Conservation (phyloP, 1,284 basidiomycete genomes). For the Puccinia novopanici region DNA sequence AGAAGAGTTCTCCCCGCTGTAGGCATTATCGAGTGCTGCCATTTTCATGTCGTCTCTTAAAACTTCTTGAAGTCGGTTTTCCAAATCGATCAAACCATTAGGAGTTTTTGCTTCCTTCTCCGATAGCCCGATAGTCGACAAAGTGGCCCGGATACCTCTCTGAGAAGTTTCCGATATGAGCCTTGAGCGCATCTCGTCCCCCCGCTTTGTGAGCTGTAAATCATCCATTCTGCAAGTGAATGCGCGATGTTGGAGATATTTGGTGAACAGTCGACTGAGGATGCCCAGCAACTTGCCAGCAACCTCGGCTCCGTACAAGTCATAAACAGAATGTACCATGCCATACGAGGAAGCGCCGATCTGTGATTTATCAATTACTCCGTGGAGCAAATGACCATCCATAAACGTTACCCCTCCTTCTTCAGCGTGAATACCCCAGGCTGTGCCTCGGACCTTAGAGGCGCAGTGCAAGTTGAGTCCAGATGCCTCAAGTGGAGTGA, state of each 20-base stretch:
- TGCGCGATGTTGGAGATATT: conserved; percentile 92
- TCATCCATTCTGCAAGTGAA: conserved; percentile 99
- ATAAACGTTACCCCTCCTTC: conserved; percentile 89
- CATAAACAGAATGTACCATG: conserved; percentile 96
- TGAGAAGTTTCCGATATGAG: conserved; percentile 72
- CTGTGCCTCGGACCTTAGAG: conserved; percentile 77
- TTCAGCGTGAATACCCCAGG: conserved; percentile 68
- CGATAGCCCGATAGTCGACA: conserved; percentile 71
- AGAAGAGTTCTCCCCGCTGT: conserved; percentile 85
- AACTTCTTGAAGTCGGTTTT: conserved; percentile 77
- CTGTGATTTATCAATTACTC: conserved; percentile 94
- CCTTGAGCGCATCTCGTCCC: conserved; percentile 71
- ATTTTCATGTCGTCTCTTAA: conserved; percentile 96
- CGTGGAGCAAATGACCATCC: conserved; percentile 87
- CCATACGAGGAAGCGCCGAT: conserved; percentile 96
- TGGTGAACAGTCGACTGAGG: conserved; percentile 90
- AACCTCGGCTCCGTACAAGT: conserved; percentile 87
- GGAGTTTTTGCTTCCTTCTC: conserved; percentile 71
- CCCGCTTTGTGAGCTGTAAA: conserved; percentile 80
- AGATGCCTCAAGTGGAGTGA: conserved; percentile 77
- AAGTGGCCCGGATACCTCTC: conserved; percentile 81
- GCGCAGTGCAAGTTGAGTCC: conserved; percentile 85
- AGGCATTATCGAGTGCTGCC: conserved; percentile 88
- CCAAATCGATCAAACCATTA: conserved; percentile 63
- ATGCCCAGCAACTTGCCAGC: conserved; percentile 91